Base-by-base conservation (phyloP, 495 filamentous ascomycete genomes). In the Tuber magnatum region DNA sequence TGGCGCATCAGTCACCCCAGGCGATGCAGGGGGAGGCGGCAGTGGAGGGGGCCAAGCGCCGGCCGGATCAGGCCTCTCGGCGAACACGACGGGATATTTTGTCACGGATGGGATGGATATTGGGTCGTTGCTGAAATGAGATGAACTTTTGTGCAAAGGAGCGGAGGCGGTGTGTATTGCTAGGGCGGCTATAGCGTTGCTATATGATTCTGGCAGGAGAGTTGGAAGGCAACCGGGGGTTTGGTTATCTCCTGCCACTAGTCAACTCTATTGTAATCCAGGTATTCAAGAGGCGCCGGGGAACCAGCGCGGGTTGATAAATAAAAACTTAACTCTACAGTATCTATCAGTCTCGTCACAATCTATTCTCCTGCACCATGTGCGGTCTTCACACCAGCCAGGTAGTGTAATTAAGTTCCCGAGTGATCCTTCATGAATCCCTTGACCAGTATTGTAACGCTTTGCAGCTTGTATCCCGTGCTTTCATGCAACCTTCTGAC, bases 21-120 rank as follows among this genome's bases (percentile, higher is more conserved):
- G 76, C n/a, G 73, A 28, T 28, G 38, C 70, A 46, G 70, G 72
- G 72, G 77, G 77, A 38, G 72, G 43, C 65, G 61, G 69, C 4
- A 35, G 56, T 10, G 72, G 69, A 41, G 75, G 75, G 8, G 76
- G 77, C 65, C 76, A 70, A 35, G 38, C 35, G 42, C 48, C 43
- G 71, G 46, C 28, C 16, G 32, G 56, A 14, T 35, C 56, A 32
- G 35, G 46, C 35, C 70, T 70, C 22, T 51, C 70, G 18, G 65
- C 76, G 24, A 75, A 46, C 16, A 68, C 77, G 69, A 61, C 56
- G 12, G 56, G 56, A 65, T 65, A 65, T 35, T 65, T 65, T 65
- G 56, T 32, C 56, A 65, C 56, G 5, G 56, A 65, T 9, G 56
- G 56, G 28, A 65, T 65, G 56, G 56, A 65, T 35, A 65, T 65